Conservation (phyloP, 2,329 filamentous ascomycete species). For the Corinectria fuckeliana region DNA sequence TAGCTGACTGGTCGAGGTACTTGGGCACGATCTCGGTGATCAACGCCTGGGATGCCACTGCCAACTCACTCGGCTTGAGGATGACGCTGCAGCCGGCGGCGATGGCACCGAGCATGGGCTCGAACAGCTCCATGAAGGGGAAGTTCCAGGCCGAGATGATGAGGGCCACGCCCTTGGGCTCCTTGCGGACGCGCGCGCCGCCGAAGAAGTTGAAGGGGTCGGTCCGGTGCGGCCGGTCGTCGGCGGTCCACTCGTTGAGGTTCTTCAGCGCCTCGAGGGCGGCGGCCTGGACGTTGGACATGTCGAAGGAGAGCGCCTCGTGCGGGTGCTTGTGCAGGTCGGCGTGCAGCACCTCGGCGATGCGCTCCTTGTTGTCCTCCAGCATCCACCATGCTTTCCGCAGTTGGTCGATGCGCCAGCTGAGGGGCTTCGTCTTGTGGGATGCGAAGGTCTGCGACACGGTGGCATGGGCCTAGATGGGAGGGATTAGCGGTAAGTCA, state of each 20-base stretch:
- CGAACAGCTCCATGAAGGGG: constrained; percentile 46
- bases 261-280: constrained; percentile 46
- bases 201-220: constrained; percentile 41
- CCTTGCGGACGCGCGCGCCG: constrained; percentile 46
- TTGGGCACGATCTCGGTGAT: constrained; percentile 46
- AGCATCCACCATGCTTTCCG: constrained; percentile 51
- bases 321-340: constrained; percentile 46
- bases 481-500: background rate
- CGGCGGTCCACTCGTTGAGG: constrained; percentile 49
- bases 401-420: constrained; percentile 50
- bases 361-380: constrained; percentile 45
- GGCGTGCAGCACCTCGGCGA: constrained; percentile 41
- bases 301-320: constrained; percentile 43
- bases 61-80: constrained; percentile 53
- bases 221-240: constrained; percentile 38
- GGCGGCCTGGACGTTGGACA: constrained; percentile 41
- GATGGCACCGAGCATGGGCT: constrained; percentile 51
- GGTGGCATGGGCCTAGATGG: background rate
- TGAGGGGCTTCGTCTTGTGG: constrained; percentile 43
- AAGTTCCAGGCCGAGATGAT: constrained; percentile 57
- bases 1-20: constrained; percentile 50
- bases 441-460: constrained; percentile 15
- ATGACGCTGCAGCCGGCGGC: constrained; percentile 50
- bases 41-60: constrained; percentile 42
- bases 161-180: constrained; percentile 52